These are phyloP conservation scores for Xylona heveae DNA, from an alignment of 495 filamentous ascomycete species.

Conservation along the genomic window DNA sequence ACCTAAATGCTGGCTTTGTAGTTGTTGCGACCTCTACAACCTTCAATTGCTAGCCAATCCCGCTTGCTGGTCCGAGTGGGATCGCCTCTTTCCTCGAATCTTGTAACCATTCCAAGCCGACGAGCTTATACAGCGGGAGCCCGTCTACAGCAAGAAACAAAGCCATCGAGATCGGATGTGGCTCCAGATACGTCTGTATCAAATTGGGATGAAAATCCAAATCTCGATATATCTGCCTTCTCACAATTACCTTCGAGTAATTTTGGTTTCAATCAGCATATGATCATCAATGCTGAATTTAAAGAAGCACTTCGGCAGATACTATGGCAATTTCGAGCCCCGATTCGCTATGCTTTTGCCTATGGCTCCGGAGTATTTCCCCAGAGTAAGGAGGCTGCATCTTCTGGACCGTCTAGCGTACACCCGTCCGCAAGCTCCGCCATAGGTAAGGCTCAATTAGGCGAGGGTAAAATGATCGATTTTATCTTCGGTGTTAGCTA, in stretches of 20 bases:
- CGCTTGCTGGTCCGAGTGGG: no score
- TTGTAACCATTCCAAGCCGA: no score
- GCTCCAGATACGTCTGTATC: neutral
- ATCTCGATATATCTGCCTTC: constrained; percentile 56
- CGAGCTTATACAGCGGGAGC: no score
- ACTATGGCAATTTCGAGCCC: constrained; percentile 80
- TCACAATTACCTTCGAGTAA: constrained; percentile 69
- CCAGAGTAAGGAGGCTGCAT: constrained; percentile 32
- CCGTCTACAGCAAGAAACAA: neutral
- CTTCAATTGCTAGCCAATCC: neutral
- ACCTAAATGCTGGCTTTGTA: no score
- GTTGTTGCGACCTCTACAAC: neutral
- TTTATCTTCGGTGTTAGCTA: constrained; percentile 93
- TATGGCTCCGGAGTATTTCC: constrained; percentile 95
- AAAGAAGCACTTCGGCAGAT: constrained; percentile 77
- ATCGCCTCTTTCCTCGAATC: no score
- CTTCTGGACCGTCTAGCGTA: constrained; percentile 26
- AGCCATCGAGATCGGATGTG: neutral
- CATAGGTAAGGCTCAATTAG: constrained; percentile 61
- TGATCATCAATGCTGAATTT: constrained; percentile 82
- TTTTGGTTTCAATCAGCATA: constrained; percentile 90
- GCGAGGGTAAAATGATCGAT: constrained; percentile 88
- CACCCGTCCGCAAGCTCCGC: constrained; percentile 62
- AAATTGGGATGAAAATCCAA: constrained; percentile 66
- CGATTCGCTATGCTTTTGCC: constrained; percentile 87